phyloP scores from a whole-genome alignment of 306 rosid species.

The Gastrolobium bilobum region DNA sequence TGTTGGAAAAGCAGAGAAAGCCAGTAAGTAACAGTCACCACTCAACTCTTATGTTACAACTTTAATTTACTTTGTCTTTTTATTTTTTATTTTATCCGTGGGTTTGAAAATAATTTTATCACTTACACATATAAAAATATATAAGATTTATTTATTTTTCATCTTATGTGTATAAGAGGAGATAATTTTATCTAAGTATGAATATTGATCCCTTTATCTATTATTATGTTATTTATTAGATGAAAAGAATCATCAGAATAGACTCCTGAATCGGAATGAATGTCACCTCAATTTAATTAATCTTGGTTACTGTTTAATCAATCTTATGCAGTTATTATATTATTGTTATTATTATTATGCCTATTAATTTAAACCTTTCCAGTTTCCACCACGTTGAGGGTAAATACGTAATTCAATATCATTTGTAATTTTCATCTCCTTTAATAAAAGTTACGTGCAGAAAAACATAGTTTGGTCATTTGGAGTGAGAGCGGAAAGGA shows the following conservation, averaged over 20 bases:
- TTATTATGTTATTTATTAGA: neutral
- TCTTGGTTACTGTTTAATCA: slow-evolving; percentile 9
- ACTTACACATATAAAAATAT: no score
- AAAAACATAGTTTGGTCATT: no score
- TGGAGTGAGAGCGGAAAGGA: no score
- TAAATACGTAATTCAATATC: neutral
- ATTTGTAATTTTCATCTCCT: neutral
- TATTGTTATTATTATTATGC: neutral
- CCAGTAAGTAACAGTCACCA: slow-evolving; percentile 9
- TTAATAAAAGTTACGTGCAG: neutral
- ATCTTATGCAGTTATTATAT: neutral
- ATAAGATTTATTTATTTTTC: no score
- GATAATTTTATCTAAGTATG: no score
- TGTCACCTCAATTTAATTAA: neutral
- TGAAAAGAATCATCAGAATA: slow-evolving; percentile 28
- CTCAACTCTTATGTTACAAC: slow-evolving; percentile 22
- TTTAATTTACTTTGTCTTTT: neutral
- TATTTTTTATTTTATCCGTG: neutral
- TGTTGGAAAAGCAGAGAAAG: neutral
- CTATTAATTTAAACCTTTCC: no score
- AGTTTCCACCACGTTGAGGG: neutral
- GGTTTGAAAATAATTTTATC: no score
- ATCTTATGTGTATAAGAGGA: no score
- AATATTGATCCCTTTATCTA: no score
- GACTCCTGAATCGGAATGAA: slow-evolving; percentile 17